These are phyloP conservation scores for Neofusicoccum cordaticola DNA, from an alignment of 2,329 filamentous ascomycete species.

Conservation along the genomic window DNA sequence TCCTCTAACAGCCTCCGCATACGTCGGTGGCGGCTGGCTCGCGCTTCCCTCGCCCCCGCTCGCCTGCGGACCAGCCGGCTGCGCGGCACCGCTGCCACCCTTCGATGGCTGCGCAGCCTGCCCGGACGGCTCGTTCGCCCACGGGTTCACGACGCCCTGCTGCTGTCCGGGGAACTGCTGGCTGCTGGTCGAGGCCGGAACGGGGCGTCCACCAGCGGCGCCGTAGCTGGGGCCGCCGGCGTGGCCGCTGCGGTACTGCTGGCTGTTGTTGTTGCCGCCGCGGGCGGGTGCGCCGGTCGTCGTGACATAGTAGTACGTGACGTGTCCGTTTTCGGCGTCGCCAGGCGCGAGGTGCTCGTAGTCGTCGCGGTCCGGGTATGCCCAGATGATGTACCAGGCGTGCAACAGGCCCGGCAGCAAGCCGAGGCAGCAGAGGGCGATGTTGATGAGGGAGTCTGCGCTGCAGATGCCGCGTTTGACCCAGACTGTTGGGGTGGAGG, in stretches of 20 bases:
- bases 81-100: background rate
- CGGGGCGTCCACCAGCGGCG: constrained; percentile 39
- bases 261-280: background rate
- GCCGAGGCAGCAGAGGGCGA: constrained; percentile 68
- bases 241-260: constrained; percentile 9
- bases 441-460: constrained; percentile 90
- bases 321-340: constrained; percentile 53
- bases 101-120: background rate
- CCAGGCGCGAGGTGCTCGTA: constrained; percentile 60
- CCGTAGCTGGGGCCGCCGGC: constrained; percentile 18
- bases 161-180: constrained; percentile 44
- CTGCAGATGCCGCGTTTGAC: constrained; percentile 93
- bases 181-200: constrained; percentile 29
- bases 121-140: constrained; percentile 5
- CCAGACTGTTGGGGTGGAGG: constrained; percentile 65
- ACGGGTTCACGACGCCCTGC: constrained; percentile 19
- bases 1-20: constrained; percentile 83
- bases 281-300: constrained; percentile 25
- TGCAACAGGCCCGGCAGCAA: constrained; percentile 82
- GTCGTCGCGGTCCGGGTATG: constrained; percentile 76
- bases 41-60: constrained; percentile 21
- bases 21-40: constrained; percentile 69
- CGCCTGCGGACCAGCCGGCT: background rate
- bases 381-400: constrained; percentile 96
- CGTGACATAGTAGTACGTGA: constrained; percentile 72